These are phyloP conservation scores for Umbilicus rupestris DNA, from an alignment of 164 flowering plant species.

Conservation along the genomic window DNA sequence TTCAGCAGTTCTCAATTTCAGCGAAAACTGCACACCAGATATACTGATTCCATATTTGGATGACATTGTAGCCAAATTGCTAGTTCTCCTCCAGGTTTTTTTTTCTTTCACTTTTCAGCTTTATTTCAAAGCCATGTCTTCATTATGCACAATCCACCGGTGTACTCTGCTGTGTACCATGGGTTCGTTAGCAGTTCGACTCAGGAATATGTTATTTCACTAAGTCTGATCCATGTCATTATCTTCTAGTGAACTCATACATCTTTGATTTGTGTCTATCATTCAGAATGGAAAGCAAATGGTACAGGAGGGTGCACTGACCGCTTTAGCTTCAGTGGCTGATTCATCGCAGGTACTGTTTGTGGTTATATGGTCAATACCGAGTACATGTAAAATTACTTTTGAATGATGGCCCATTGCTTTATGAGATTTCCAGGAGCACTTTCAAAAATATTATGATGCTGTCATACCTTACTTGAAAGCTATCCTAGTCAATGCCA, in stretches of 20 bases:
- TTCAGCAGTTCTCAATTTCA: slow-evolving; percentile 94
- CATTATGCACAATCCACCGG: background rate
- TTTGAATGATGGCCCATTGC: slow-evolving; percentile 1
- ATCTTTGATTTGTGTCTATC: no score
- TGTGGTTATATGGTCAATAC: background rate
- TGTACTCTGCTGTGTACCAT: no score
- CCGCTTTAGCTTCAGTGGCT: slow-evolving; percentile 98
- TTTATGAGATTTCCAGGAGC: slow-evolving; percentile 38
- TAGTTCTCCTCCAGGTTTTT: slow-evolving; percentile 85
- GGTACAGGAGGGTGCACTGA: slow-evolving; percentile 99
- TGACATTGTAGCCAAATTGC: slow-evolving; percentile 87
- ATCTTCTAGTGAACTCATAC: no score
- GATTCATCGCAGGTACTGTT: slow-evolving; percentile 89
- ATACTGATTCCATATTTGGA: slow-evolving; percentile 84
- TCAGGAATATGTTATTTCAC: no score
- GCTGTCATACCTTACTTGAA: slow-evolving; percentile 95
- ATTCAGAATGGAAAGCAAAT: slow-evolving; percentile 87
- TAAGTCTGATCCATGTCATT: no score
- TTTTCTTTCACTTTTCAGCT: background rate
- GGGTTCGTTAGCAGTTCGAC: no score
- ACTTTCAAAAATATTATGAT: slow-evolving; percentile 93
- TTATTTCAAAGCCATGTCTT: background rate
- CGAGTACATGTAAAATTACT: background rate
- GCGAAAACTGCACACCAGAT: slow-evolving; percentile 94
- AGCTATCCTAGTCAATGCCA: slow-evolving; percentile 81